phyloP scores from a whole-genome alignment of 352 stramenopile genomes.

The Pythium vanterpoolii region DNA sequence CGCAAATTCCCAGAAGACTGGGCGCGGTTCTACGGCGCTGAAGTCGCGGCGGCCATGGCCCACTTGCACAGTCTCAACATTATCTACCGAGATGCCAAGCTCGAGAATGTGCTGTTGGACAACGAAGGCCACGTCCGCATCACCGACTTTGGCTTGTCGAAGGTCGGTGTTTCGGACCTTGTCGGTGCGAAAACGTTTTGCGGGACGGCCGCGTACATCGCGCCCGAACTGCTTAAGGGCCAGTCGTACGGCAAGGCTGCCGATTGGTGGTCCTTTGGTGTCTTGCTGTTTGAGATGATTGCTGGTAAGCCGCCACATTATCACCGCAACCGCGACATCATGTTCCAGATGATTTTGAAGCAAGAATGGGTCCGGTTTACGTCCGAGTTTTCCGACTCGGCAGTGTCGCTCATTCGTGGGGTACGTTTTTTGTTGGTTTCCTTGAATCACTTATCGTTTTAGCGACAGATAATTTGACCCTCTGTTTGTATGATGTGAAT shows the following conservation, averaged over 20 bases:
- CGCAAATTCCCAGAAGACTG: slow-evolving; percentile 89
- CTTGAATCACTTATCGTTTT: not conserved
- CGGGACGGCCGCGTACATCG: slow-evolving; percentile 92
- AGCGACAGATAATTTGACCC: no score
- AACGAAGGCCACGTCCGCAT: slow-evolving; percentile 93
- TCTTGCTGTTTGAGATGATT: slow-evolving; percentile 96
- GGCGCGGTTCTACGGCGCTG: slow-evolving; percentile 92
- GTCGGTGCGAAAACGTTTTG: slow-evolving; percentile 92
- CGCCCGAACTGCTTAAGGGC: slow-evolving; percentile 88
- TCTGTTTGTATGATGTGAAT: slow-evolving; percentile 21
- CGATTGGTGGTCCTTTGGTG: slow-evolving; percentile 95
- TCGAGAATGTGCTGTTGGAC: slow-evolving; percentile 95
- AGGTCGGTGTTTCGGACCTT: slow-evolving; percentile 85
- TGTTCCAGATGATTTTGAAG: slow-evolving; percentile 92
- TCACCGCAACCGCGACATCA: slow-evolving; percentile 89
- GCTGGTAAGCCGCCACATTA: slow-evolving; percentile 90
- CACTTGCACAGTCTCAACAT: slow-evolving; percentile 94
- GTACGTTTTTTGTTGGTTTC: slow-evolving; percentile 37
- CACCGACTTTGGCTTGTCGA: slow-evolving; percentile 93
- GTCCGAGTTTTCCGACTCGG: slow-evolving; percentile 87
- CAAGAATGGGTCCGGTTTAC: slow-evolving; percentile 95
- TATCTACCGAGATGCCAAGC: slow-evolving; percentile 95
- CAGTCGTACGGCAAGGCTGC: slow-evolving; percentile 89
- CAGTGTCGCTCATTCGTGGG: slow-evolving; percentile 91
- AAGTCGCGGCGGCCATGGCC: slow-evolving; percentile 90